Evolutionary conservation across 176 grass and related monocot genomes (phyloP).

Genomic region (Metroxylon sagu): DNA sequence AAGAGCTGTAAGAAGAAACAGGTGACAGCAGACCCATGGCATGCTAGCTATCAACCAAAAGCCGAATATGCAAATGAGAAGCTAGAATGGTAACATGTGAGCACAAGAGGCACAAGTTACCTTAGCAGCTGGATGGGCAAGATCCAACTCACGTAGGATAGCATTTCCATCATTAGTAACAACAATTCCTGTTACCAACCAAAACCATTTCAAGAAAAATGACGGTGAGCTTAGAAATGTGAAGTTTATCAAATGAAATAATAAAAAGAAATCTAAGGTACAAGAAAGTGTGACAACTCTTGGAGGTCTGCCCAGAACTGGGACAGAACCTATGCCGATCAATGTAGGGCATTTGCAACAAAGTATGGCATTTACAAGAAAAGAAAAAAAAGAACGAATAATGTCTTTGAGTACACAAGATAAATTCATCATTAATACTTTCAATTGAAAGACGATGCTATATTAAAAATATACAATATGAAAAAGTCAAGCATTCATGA

Average conservation of each 20-base stretch:
- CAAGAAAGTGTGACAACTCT: too few species aligned
- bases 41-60: neutral
- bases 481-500: neutral
- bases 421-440: too few species aligned
- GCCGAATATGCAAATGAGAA: too few species aligned
- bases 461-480: neutral
- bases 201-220: constrained; percentile 17
- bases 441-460: too few species aligned
- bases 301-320: too few species aligned
- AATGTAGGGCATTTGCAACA: neutral
- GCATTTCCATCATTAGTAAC: constrained; percentile 99
- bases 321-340: too few species aligned
- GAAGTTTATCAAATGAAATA: constrained; percentile 5
- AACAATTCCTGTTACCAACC: constrained; percentile 56
- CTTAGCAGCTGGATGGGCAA: constrained; percentile 98
- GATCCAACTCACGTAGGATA: constrained; percentile 87
- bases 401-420: too few species aligned
- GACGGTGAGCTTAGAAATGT: neutral
- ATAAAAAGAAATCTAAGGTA: neutral
- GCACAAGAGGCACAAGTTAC: constrained; percentile 15
- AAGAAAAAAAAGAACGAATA: neutral
- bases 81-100: neutral
- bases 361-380: neutral
- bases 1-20: too few species aligned
- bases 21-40: too few species aligned